Evolutionary conservation across 164 flowering plant species (phyloP).

Genomic region (Taxillus chinensis): DNA sequence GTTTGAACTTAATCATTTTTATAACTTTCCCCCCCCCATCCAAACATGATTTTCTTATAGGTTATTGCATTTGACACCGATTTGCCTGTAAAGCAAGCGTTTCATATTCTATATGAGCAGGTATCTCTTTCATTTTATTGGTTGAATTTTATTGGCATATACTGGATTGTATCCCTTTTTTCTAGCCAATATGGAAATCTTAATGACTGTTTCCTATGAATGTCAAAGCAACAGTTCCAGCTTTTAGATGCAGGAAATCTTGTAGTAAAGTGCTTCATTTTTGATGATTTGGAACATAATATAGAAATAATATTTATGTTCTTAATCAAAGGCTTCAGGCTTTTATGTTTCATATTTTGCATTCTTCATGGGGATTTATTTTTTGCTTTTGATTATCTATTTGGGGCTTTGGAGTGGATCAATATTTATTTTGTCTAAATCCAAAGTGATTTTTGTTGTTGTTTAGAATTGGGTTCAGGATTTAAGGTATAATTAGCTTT

Average conservation of each 20-base stretch:
- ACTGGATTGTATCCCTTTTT: not conserved
- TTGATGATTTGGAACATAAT: not conserved
- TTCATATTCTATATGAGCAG: slow-evolving; percentile 88
- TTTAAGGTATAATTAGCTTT: not conserved
- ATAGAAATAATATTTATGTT: not conserved
- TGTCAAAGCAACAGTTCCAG: not conserved
- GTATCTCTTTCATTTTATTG: slow-evolving; percentile 21
- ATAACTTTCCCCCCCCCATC: slow-evolving; percentile 2
- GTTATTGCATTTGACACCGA: slow-evolving; percentile 74
- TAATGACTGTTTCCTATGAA: not conserved
- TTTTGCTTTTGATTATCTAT: not conserved
- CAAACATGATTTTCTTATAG: slow-evolving; percentile 23
- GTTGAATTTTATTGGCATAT: not conserved
- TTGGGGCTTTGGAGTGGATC: not conserved
- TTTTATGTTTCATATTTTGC: not conserved
- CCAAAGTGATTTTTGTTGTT: not conserved
- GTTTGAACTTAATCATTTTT: slow-evolving; percentile 6
- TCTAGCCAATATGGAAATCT: too few relatives aligned
- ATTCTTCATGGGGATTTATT: not conserved
- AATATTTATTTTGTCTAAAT: not conserved
- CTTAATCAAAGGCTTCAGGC: not conserved
- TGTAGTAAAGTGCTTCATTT: not conserved
- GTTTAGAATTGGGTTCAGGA: not conserved
- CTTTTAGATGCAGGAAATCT: not conserved
- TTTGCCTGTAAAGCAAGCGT: slow-evolving; percentile 91